Evolutionary conservation across 768 basidiomycete genomes (phyloP).

Genomic region (Heimioporus sp.): DNA sequence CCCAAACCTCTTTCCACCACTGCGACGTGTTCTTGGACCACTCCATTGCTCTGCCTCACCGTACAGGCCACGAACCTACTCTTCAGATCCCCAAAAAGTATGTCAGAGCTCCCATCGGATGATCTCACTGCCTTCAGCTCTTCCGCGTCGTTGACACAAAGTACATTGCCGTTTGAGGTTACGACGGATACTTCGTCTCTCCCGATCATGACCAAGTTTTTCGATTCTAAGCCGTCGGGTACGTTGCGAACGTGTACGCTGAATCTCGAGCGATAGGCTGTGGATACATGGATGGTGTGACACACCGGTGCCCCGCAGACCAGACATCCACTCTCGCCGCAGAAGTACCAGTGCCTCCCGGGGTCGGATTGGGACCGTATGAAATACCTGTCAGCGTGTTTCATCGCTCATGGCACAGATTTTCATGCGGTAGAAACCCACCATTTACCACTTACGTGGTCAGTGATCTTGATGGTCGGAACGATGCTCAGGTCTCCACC

Average conservation of each 20-base stretch:
- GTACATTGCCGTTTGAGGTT: not conserved
- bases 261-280: not conserved
- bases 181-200: not conserved
- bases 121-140: not conserved
- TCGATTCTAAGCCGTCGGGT: not conserved
- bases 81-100: not conserved
- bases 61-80: not conserved
- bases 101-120: not conserved
- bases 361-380: not conserved
- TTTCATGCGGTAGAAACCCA: not conserved
- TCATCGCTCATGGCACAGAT: too few relatives aligned
- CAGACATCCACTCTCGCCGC: not conserved
- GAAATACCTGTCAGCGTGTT: not conserved
- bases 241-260: not conserved
- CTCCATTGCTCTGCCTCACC: not conserved
- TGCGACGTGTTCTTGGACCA: not conserved
- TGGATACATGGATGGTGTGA: not conserved
- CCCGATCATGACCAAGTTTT: not conserved
- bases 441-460: slow-evolving; percentile 4
- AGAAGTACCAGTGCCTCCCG: not conserved
- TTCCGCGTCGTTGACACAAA: not conserved
- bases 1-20: not conserved
- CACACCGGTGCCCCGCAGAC: not conserved
- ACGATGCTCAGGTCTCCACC: too few relatives aligned
- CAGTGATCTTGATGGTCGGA: not conserved